A percentile compares a stretch with the other conserved stretches of the same genome.
Evolutionary conservation across 768 basidiomycete genomes (phyloP).

Genomic region (Boletus sp.): DNA sequence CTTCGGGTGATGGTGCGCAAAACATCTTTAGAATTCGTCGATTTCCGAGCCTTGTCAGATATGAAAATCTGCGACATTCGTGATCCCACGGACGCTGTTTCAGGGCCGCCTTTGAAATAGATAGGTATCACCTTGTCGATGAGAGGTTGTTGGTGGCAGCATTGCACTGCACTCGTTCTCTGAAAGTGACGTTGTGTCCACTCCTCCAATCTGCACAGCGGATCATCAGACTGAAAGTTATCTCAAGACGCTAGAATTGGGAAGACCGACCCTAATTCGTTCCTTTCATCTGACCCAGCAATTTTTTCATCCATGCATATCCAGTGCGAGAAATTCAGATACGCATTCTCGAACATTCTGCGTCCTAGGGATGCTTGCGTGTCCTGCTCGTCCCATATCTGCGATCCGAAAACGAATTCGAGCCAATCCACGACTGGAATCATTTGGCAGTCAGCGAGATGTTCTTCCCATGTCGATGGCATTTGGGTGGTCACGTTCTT

Average conservation of each 20-base stretch:
- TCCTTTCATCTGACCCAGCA: too few relatives aligned
- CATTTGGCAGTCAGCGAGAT: too few relatives aligned
- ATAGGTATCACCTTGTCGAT: constrained; percentile 15
- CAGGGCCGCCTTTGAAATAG: too few relatives aligned
- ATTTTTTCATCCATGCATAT: constrained; percentile 8
- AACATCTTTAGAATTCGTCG: too few relatives aligned
- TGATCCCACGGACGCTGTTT: too few relatives aligned
- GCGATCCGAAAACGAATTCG: constrained; percentile 4
- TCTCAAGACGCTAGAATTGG: neutral
- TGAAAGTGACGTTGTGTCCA: constrained; percentile 14
- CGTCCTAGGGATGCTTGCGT: neutral
- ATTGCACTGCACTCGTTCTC: constrained; percentile 18
- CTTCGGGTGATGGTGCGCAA: too few relatives aligned
- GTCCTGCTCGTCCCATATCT: neutral
- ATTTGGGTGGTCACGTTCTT: neutral
- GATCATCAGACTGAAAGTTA: too few relatives aligned
- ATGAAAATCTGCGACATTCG: too few relatives aligned
- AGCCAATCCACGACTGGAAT: constrained; percentile 15
- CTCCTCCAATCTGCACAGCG: too few relatives aligned
- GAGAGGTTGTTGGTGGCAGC: constrained; percentile 7
- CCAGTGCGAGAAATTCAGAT: constrained; percentile 16
- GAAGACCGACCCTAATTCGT: neutral
- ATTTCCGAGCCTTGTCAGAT: too few relatives aligned
- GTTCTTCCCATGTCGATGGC: constrained; percentile 2
- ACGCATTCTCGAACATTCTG: constrained; percentile 4